These are phyloP conservation scores for Leccinum aurantiacum DNA, from an alignment of 768 basidiomycete genomes.

Conservation along the genomic window DNA sequence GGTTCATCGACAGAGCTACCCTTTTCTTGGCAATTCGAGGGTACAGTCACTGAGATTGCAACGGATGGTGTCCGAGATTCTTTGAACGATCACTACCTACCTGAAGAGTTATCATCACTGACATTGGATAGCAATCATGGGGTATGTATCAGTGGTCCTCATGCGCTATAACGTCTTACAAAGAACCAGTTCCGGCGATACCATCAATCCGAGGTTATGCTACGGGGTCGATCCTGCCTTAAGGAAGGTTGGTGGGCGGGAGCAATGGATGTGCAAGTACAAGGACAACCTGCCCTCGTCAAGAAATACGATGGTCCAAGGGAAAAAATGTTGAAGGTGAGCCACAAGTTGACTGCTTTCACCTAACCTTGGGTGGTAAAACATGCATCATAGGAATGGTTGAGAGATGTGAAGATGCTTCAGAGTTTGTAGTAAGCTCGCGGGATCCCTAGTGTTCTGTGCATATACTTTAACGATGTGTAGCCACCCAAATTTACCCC, in stretches of 20 bases:
- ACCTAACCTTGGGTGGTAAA: neutral
- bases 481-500: slow-evolving; percentile 54
- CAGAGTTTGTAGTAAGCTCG: slow-evolving; percentile 48
- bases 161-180: slow-evolving; percentile 7
- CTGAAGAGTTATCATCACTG: slow-evolving; percentile 22
- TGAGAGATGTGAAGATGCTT: slow-evolving; percentile 49
- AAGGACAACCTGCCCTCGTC: slow-evolving; percentile 41
- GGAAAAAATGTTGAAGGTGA: slow-evolving; percentile 35
- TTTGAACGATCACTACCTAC: slow-evolving; percentile 24
- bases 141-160: slow-evolving; percentile 19
- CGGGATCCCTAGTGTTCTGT: neutral
- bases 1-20: neutral
- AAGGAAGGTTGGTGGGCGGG: slow-evolving; percentile 52
- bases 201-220: slow-evolving; percentile 47
- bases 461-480: neutral
- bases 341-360: neutral
- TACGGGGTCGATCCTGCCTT: slow-evolving; percentile 38
- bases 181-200: slow-evolving; percentile 45
- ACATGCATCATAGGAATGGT: slow-evolving; percentile 40
- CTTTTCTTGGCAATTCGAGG: slow-evolving; percentile 2
- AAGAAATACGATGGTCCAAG: slow-evolving; percentile 45
- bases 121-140: slow-evolving; percentile 34
- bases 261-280: slow-evolving; percentile 39
- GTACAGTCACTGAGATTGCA: slow-evolving; percentile 21
- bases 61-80: slow-evolving; percentile 14